A percentile compares a stretch with the other conserved stretches of the same genome.
These are phyloP conservation scores for Penicillium sp. DNA, from an alignment of 2,329 filamentous ascomycete species.

Conservation along the genomic window DNA sequence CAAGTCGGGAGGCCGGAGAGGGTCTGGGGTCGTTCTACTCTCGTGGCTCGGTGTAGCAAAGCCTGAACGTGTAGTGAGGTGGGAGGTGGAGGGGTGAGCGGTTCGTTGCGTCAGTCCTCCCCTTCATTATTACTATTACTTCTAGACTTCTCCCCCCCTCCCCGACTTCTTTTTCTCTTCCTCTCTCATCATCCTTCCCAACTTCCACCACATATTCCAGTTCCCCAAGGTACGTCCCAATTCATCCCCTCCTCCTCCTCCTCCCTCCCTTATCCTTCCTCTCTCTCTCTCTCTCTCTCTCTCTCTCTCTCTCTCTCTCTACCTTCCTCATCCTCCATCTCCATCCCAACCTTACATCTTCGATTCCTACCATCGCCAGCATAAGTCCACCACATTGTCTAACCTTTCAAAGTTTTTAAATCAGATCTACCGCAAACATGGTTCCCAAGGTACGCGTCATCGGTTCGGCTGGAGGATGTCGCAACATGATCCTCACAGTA, in stretches of 20 bases:
- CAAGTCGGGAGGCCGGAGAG: constrained; percentile 28
- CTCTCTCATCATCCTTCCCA: constrained; percentile 13
- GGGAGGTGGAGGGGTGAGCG: constrained; percentile 22
- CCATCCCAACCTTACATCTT: neutral
- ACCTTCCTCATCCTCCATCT: constrained; percentile 1
- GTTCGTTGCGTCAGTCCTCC: constrained; percentile 39
- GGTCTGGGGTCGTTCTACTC: constrained; percentile 23
- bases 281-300: constrained; percentile 5
- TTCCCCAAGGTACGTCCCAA: constrained; percentile 13
- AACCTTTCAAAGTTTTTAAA: neutral
- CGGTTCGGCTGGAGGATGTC: neutral
- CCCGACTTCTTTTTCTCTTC: constrained; percentile 23
- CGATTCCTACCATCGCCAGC: too few species aligned
- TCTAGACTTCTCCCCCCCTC: constrained; percentile 28
- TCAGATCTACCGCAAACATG: constrained; percentile 35
- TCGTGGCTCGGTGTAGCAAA: constrained; percentile 33
- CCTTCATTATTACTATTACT: too few species aligned
- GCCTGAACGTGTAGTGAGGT: too few species aligned
- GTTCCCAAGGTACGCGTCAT: constrained; percentile 32
- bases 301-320: constrained; percentile 2
- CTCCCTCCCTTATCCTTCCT: neutral
- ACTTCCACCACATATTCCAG: constrained; percentile 4
- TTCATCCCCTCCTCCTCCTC: neutral
- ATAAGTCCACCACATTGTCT: constrained; percentile 23
- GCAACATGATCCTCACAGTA: constrained; percentile 1